phyloP scores from a whole-genome alignment of 176 grass and related monocot genomes.

The Oropetium thomaeum region DNA sequence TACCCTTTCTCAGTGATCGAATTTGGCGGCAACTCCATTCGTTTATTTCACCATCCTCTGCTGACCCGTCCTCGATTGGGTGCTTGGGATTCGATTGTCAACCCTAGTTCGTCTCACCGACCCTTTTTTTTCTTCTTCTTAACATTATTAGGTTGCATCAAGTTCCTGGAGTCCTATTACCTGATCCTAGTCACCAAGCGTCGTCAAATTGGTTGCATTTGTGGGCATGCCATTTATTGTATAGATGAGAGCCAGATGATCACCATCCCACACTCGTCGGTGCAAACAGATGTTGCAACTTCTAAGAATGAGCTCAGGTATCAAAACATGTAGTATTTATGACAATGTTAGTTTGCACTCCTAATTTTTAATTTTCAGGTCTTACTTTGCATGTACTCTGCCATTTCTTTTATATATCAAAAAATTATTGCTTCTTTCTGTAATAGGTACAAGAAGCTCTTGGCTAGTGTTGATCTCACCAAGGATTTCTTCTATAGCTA shows the following conservation, averaged over 20 bases:
- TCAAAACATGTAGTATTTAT: not conserved
- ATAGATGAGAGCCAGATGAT: constrained; percentile 93
- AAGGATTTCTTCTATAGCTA: constrained; percentile 99
- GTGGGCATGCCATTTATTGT: constrained; percentile 83
- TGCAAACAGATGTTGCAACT: constrained; percentile 81
- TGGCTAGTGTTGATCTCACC: constrained; percentile 87
- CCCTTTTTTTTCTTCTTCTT: too few relatives aligned
- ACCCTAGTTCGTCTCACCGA: not conserved
- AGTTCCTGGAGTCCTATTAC: constrained; percentile 95
- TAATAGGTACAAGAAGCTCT: constrained; percentile 93
- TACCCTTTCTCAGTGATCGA: not conserved
- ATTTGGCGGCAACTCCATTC: constrained; percentile 4
- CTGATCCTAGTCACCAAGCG: constrained; percentile 91
- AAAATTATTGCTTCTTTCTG: not conserved
- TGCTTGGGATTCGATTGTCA: not conserved
- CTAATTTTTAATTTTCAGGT: not conserved
- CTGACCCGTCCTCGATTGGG: not conserved
- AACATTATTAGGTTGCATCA: constrained; percentile 68
- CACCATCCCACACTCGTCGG: constrained; percentile 71
- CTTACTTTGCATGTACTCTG: constrained; percentile 3
- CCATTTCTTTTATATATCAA: too few relatives aligned
- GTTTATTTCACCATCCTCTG: not conserved
- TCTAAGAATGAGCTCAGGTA: constrained; percentile 93
- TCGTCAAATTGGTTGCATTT: constrained; percentile 82
- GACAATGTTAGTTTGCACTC: not conserved